Conservation (phyloP, 2,329 filamentous ascomycete species). For the Metarhizium sp. region DNA sequence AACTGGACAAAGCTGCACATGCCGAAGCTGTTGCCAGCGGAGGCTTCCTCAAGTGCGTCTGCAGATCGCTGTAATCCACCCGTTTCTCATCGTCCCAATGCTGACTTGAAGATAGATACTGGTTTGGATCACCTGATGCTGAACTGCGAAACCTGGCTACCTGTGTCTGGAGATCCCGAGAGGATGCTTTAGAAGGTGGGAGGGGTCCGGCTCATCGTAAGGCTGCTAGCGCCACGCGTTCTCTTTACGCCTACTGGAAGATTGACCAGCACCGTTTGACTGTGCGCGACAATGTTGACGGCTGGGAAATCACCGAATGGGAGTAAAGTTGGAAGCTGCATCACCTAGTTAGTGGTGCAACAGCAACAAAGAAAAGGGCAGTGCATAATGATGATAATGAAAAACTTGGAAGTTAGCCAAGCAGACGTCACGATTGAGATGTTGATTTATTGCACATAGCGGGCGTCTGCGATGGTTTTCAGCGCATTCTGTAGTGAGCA, state of each 20-base stretch:
- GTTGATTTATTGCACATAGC: not conserved
- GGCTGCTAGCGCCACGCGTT: constrained; percentile 56
- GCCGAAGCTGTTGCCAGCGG: constrained; percentile 70
- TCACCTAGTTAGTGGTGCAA: not conserved
- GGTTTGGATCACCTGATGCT: constrained; percentile 69
- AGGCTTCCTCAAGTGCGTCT: constrained; percentile 65
- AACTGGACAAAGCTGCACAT: constrained; percentile 70
- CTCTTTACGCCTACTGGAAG: constrained; percentile 55
- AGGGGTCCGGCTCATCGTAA: constrained; percentile 50
- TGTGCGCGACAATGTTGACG: constrained; percentile 53
- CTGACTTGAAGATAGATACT: constrained; percentile 50
- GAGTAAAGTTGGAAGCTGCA: constrained; percentile 9
- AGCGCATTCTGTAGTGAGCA: not conserved
- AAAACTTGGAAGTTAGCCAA: not conserved
- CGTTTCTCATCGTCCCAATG: not conserved
- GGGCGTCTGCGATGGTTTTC: constrained; percentile 1
- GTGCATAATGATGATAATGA: not conserved
- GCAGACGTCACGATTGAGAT: not conserved
- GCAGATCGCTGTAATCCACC: not conserved
- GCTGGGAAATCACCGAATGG: constrained; percentile 58
- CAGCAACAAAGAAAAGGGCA: not conserved
- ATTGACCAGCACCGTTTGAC: constrained; percentile 63
- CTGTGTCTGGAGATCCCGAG: constrained; percentile 54
- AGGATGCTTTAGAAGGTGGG: constrained; percentile 51
- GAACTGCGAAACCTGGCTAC: constrained; percentile 74